These are phyloP conservation scores for Pythium angustatum DNA, from an alignment of 352 stramenopile genomes.

Conservation along the genomic window DNA sequence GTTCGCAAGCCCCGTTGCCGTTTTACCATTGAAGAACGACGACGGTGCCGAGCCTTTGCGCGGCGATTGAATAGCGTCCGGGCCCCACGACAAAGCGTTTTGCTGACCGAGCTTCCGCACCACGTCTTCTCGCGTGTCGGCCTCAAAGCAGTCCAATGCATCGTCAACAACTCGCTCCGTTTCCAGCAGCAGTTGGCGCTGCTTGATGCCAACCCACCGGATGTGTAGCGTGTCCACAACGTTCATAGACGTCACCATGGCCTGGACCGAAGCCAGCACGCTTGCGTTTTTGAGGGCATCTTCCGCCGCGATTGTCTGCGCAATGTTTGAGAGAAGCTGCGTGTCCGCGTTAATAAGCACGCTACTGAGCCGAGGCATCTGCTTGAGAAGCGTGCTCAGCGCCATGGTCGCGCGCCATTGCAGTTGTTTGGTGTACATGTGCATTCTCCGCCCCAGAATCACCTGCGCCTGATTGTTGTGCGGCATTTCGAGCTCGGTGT, in stretches of 20 bases:
- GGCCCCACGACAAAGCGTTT: constrained; percentile 80
- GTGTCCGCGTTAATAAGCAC: constrained; percentile 53
- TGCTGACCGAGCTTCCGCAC: constrained; percentile 70
- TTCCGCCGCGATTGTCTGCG: constrained; percentile 54
- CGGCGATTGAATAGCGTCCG: constrained; percentile 82
- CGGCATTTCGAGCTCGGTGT: constrained; percentile 55
- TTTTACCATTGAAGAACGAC: constrained; percentile 27
- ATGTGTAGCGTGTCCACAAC: constrained; percentile 46
- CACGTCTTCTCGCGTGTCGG: constrained; percentile 55
- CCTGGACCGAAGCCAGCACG: constrained; percentile 23
- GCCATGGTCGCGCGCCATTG: constrained; percentile 82
- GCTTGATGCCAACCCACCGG: constrained; percentile 71
- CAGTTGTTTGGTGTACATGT: constrained; percentile 77
- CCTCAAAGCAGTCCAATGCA: constrained; percentile 68
- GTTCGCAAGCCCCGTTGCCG: not conserved
- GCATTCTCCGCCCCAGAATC: constrained; percentile 56
- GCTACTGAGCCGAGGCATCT: constrained; percentile 50
- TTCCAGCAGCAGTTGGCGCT: constrained; percentile 69
- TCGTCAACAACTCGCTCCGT: constrained; percentile 70
- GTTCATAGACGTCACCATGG: not conserved
- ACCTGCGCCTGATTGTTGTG: constrained; percentile 68
- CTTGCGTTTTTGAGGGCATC: constrained; percentile 39
- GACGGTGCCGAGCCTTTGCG: constrained; percentile 33
- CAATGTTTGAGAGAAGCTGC: constrained; percentile 64
- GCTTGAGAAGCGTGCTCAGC: constrained; percentile 66